Base-by-base conservation (phyloP, 495 filamentous ascomycete genomes). In the Hypoxylon perforatum region DNA sequence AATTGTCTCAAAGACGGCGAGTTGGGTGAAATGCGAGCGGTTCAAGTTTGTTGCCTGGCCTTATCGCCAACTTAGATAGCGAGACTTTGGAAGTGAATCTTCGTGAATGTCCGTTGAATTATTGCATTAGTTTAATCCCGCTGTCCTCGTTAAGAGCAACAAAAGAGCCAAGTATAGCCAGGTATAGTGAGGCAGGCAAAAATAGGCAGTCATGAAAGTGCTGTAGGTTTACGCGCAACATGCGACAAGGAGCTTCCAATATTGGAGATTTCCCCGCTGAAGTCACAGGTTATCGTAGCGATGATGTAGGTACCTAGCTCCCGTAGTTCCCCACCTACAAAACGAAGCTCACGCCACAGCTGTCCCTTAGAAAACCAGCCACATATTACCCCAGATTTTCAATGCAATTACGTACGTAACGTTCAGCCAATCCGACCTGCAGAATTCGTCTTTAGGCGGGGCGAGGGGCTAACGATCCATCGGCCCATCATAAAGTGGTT, bases 341-440 rank as follows among this genome's bases (percentile, higher is more conserved):
- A 9, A 44, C 35, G 42, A 18, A 73, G 71, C 71, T 74, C 69
- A 56, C 65, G 71, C 71, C 71, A 74, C 71, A 57, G 1, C 30
- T 42, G 19, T 22, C 28, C 21, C 14, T n/a, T 10, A 17, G 28
- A 10, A 6, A 2, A 41, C 22, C 25, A 72, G 64, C 65, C 65
- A 73, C 67, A 62, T 41, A 25, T 51, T 64, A 67, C 70, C 67
- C 67, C 70, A n/a, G 70, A 67, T 70, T 65, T 36, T 18, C 21
- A 30, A 41, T 46, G n/a, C 22, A 17, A n/a, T n/a, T n/a, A n/a
- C n/a, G n/a, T n/a, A n/a, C n/a, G n/a, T n/a, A n/a, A 6, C 65
- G 3, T 28, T 3, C 7, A 7, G 25, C 25, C 65, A 68, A 68
- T 63, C 53, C n/a, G 63, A n/a, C 2, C 25, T 19, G 11, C 0